Base-by-base conservation (phyloP, 2,329 filamentous ascomycete species). In the Colletotrichum trifolii region DNA sequence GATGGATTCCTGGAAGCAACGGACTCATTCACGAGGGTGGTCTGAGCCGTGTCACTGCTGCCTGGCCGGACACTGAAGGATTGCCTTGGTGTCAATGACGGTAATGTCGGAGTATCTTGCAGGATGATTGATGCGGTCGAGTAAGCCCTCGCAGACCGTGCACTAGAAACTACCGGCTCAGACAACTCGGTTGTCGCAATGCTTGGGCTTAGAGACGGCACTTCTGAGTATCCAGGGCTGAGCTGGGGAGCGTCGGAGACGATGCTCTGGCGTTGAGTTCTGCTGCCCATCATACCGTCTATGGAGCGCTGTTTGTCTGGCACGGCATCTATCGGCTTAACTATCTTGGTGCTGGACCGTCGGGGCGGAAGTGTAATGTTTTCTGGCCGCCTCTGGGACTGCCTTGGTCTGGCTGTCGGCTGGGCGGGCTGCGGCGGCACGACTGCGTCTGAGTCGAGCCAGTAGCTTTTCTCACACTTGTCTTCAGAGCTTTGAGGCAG, bases 101-200 rank as follows among this genome's bases (percentile, higher is more conserved):
- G 56, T 10, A 48, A 43, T 13, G 56, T 48, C 5, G 61, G 56
- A 35, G 61, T 53, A 1, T 71, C 67, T 4, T 70, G 70, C 3
- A 73, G 68, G 8, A 74, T 65, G 11, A 76, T 73, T 2, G 74
- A 73, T 1, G 71, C 69, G 3, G 69, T 69, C 9, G 71, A 71
- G 48, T 73, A 71, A 6, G 72, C 73, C 36, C 68, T 72, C 8
- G 75, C 74, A 2, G 74, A 73, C 59, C 72, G 70, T n/a, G 76
- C 76, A 59, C 74, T 74, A 6, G 73, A 67, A 2, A 75, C 48
- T n/a, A 73, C 71, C 1, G 75, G 74, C 10, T 76, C 76, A 1
- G 73, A 76, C 25, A 65, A 36, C 3, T 70, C 72, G 11, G 71
- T 72, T 4, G 75, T 75, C n/a, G 70, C 66, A 25, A 78, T 68